Evolutionary conservation across 2,329 filamentous ascomycete genomes (phyloP).

Genomic region (Dactylellina drechsleri): DNA sequence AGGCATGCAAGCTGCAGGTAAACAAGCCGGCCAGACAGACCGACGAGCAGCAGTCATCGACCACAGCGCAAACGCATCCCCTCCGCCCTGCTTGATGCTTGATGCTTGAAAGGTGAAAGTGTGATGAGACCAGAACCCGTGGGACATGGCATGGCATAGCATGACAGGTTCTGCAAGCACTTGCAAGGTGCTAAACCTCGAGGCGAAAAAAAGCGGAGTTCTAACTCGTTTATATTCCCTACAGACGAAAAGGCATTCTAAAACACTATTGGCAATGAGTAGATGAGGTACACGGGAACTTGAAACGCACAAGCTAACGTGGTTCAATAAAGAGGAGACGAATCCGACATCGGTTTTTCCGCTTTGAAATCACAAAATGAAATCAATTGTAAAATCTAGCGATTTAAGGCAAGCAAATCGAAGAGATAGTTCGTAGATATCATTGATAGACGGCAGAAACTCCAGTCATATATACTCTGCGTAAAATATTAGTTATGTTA

Average conservation of each 20-base stretch:
- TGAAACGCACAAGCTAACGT: slow-evolving; percentile 41
- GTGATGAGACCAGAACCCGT: slow-evolving; percentile 15
- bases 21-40: not conserved
- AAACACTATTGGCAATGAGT: slow-evolving; percentile 19
- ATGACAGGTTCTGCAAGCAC: slow-evolving; percentile 26
- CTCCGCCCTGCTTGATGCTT: slow-evolving; percentile 1
- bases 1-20: slow-evolving; percentile 46
- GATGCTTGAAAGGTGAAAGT: not conserved
- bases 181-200: slow-evolving; percentile 10
- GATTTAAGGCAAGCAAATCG: no score
- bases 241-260: not conserved
- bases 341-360: slow-evolving; percentile 34
- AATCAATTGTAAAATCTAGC: not conserved
- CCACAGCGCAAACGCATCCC: slow-evolving; percentile 5
- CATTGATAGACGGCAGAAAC: no score
- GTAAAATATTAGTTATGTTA: no score
- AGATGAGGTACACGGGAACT: slow-evolving; percentile 2
- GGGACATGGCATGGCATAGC: slow-evolving; percentile 14
- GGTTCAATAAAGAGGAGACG: slow-evolving; percentile 27
- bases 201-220: slow-evolving; percentile 31
- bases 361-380: not conserved
- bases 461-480: no score
- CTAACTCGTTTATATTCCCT: not conserved
- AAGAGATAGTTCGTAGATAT: no score
- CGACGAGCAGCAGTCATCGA: not conserved